Percentiles rank a stretch among this genome's conserved stretches.
Evolutionary conservation across 805 yeast species (phyloP).

Genomic region (Wickerhamiella parazyma): DNA sequence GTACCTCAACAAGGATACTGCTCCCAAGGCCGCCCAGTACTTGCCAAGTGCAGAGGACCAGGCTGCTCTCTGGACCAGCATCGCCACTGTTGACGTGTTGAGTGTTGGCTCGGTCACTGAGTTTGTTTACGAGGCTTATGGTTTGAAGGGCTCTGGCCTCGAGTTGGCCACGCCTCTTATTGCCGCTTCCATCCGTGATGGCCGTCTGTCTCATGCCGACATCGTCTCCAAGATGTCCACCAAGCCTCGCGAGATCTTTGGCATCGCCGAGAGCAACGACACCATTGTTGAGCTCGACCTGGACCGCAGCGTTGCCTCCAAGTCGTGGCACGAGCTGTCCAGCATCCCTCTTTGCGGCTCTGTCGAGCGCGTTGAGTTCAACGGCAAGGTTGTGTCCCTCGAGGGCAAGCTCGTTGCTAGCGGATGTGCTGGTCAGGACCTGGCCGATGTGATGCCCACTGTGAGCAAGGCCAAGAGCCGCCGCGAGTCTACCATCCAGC

Average conservation of each 20-base stretch:
- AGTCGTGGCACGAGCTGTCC: conserved; percentile 36
- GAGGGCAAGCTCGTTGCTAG: conserved; percentile 61
- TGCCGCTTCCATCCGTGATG: conserved; percentile 63
- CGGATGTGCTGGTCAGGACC: conserved; percentile 2
- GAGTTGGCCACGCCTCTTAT: conserved; percentile 71
- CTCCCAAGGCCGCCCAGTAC: conserved; percentile 47
- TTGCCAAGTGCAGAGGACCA: conserved; percentile 76
- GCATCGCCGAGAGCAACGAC: conserved; percentile 59
- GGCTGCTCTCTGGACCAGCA: conserved; percentile 63
- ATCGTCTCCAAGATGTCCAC: conserved; percentile 61
- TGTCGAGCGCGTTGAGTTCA: conserved; percentile 74
- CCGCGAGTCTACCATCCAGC: neutral
- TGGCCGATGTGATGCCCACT: conserved; percentile 2
- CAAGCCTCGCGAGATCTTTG: conserved; percentile 71
- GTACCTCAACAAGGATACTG: conserved; percentile 54
- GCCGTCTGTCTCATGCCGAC: conserved; percentile 57
- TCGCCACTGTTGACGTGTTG: conserved; percentile 68
- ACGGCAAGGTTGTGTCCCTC: conserved; percentile 65
- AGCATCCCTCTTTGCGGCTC: conserved; percentile 61
- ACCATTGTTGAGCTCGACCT: conserved; percentile 70
- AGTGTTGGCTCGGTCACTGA: conserved; percentile 73
- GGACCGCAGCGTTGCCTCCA: conserved; percentile 46
- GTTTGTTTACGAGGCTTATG: conserved; percentile 50
- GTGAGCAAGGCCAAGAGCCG: neutral
- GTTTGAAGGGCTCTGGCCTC: conserved; percentile 56